Evolutionary conservation across 202 grass and related monocot genomes (phyloP).

Genomic region (Setaria viridis): DNA sequence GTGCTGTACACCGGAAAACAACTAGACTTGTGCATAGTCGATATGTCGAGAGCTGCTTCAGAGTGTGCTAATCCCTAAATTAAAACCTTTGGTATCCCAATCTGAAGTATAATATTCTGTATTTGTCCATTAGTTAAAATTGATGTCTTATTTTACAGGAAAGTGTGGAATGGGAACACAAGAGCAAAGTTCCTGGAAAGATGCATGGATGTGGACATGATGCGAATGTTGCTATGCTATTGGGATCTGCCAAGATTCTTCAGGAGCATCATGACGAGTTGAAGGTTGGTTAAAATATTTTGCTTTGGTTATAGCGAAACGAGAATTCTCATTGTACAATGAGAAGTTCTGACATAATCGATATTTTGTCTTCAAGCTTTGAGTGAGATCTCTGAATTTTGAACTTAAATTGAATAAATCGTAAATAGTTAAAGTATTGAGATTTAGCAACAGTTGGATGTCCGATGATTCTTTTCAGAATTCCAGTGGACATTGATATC

Average conservation of each 20-base stretch:
- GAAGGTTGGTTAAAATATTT: slow-evolving; percentile 60
- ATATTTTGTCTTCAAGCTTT: neutral
- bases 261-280: slow-evolving; percentile 67
- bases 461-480: neutral
- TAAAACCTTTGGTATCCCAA: neutral
- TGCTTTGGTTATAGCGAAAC: neutral
- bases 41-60: neutral
- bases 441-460: neutral
- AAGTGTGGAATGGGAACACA: slow-evolving; percentile 93
- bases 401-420: slow-evolving; percentile 26
- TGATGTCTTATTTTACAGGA: slow-evolving; percentile 59
- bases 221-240: slow-evolving; percentile 81
- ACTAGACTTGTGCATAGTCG: too few relatives aligned
- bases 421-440: neutral
- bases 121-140: slow-evolving; percentile 12
- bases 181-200: slow-evolving; percentile 89
- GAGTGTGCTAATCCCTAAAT: neutral
- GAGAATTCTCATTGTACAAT: neutral
- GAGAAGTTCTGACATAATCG: neutral
- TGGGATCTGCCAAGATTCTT: slow-evolving; percentile 90
- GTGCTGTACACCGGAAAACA: too few relatives aligned
- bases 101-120: neutral
- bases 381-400: neutral
- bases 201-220: slow-evolving; percentile 99
- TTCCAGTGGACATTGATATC: neutral